Base-by-base conservation (phyloP, 495 filamentous ascomycete genomes). In the Echria macrotheca region DNA sequence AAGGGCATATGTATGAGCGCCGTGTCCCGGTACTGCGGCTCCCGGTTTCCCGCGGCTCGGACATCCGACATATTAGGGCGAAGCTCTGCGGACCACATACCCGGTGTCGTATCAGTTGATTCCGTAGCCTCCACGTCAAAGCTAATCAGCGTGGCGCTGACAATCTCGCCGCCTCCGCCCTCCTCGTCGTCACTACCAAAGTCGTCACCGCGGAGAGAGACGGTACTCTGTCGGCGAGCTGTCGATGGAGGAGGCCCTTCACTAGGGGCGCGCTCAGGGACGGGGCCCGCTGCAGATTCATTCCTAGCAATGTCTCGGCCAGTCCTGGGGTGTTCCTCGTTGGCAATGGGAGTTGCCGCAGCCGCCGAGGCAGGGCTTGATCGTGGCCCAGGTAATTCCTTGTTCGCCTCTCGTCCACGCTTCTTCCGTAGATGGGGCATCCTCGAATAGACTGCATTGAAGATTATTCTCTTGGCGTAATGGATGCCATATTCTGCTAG, bases 11-110 rank as follows among this genome's bases (percentile, higher is more conserved):
- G 58, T 4, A 63, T 67, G 14, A 73, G 65, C 1, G 57, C 48
- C 36, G 60, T 70, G 17, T 71, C 66, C 4, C 66, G 53, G 56
- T 72, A 73, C 15, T 44, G 28, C 1, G 68, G 67, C 9, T 53
- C 51, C 18, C 49, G 47, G 1, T 19, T 31, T 0, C 33, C 47
- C 14, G 23, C 6, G 24, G 55, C 49, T 21, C 23, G 37, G 18
- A 15, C 56, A 4, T 65, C 64, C 5, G 52, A 40, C 43, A 62
- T 49, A 43, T 67, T 76, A n/a, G 71, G 71, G 7, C 75, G 67
- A 11, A 80, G 64, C 47, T 80, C 76, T 29, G 76, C 76, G n/a
- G 75, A 74, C 76, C 76, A 80, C 3, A 71, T 54, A n/a, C 72
- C 74, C 3, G 69, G 67, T 9, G 62, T 63, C 24, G 35, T 43